Base-by-base conservation (phyloP, 805 yeast species). In the Ogataea naganishii region DNA sequence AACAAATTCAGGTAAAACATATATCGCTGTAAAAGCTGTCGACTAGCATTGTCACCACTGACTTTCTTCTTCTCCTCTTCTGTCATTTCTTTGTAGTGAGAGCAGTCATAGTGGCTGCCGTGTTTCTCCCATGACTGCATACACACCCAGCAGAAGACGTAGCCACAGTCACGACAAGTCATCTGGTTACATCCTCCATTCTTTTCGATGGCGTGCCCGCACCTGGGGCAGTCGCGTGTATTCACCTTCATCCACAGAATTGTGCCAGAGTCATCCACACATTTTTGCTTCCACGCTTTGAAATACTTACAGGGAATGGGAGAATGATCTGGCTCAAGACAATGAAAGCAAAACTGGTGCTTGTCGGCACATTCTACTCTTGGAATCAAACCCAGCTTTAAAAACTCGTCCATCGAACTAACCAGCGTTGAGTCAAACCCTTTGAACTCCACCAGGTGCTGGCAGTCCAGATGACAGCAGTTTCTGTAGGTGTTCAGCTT, bases 171-270 rank as follows among this genome's bases (percentile, higher is more conserved):
- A 4, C 71, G 62, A 53, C 98, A 92, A 1, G 75, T 69, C 95
- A 92, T 89, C 56, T 92, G 98, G 55, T 89, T 89, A 58, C 98
- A 92, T 0, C 98, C 98, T 14, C 96, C 97, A 49, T 81, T 81
- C 46, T 89, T 86, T 49, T 92, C 96, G 38, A 89, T 92, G 18
- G 75, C 62, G 1, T 85, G 61, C 7, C 60, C 59, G 59, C 98
- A 92, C 46, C 72, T 72, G 0, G 96, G 94, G 53, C 98, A 92
- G 26, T 72, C 70, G 42, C 84, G 79, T 1, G 98, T 85, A 51
- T 89, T 78, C 4, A 80, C 75, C 4, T 74, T 65, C 15, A 92
- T 76, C 96, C 97, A 92, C 45, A 79, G 73, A 3, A 78, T 68
- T 11, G 95, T 85, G 43, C 83, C 95, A 0, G 92, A 75, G 49